Evolutionary conservation across 2,329 filamentous ascomycete species (phyloP), one percentile per base, ranked within the genome.

Genomic region (Colletotrichum echinochloae): DNA sequence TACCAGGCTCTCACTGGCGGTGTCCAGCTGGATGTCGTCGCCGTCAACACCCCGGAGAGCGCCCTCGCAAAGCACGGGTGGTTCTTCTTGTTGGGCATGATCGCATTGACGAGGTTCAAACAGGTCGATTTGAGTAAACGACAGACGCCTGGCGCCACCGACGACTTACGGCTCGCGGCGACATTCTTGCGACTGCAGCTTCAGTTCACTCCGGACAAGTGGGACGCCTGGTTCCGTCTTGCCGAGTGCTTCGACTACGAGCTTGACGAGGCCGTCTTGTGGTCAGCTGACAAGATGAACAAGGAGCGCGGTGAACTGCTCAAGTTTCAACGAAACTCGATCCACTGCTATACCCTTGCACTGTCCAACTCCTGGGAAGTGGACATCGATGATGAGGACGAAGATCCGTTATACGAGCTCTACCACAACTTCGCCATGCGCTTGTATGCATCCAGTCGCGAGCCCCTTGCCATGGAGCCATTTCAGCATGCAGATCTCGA

Each of bases 231-330:
- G 94, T 96, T 95, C 79, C 89, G 94, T 16, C 87, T 97, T 30
- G 94, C 92, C 0, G 94, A 97, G 79, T 94, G 92, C 59, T 95
- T 94, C 76, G 94, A 97, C 79, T 92, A 93, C 60, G 94, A 97
- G 75, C 84, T 97, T 18, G 94, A 97, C 73, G 94, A 97, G 79
- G 89, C 91, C 8, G 92, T 97, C 6, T 88, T 95, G 6, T 97
- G 94, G 94, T 92, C 91, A 26, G 93, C 94, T 0, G 94, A 97
- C 74, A 97, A 97, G 80, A 91, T 97, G 81, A 97, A 97, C 81
- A 95, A 92, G 78, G 91, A 92, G 75, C 90, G 92, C 65, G 83
- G 84, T 5, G 94, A 97, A 68, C 81, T 97, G 54, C 87, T 94
- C 30, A 90, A 89, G 61, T 88, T 92, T 71, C 94, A 97, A 78